phyloP scores from a whole-genome alignment of 345 rosid species.

The Sapria himalayana region DNA sequence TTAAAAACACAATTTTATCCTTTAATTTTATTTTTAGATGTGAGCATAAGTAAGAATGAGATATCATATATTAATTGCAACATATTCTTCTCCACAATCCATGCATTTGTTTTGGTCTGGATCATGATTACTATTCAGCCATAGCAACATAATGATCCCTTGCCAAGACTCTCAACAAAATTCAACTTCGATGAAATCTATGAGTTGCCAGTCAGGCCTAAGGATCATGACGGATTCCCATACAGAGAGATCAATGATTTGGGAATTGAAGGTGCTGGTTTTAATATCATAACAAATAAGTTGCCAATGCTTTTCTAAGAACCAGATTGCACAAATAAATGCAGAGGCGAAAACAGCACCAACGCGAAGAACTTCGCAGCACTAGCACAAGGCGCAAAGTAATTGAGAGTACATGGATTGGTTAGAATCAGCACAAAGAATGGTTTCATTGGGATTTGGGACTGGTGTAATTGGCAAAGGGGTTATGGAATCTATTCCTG shows the following conservation, averaged over 20 bases:
- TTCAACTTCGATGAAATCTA: slow-evolving; percentile 31
- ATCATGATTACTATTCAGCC: slow-evolving; percentile 73
- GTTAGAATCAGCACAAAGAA: slow-evolving; percentile 56
- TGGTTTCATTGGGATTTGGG: slow-evolving; percentile 69
- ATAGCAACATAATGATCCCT: slow-evolving; percentile 52
- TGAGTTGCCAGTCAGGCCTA: slow-evolving; percentile 40
- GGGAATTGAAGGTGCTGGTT: slow-evolving; percentile 26
- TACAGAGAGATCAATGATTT: slow-evolving; percentile 32
- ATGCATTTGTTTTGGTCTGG: too few species aligned
- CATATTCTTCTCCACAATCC: too few species aligned
- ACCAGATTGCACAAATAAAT: slow-evolving; percentile 54
- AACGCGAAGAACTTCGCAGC: slow-evolving; percentile 46
- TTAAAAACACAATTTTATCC: too few species aligned
- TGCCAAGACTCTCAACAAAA: slow-evolving; percentile 41
- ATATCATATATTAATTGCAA: too few species aligned
- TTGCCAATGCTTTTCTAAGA: slow-evolving; percentile 56
- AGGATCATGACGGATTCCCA: slow-evolving; percentile 42
- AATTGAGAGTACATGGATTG: slow-evolving; percentile 68
- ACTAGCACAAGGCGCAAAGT: slow-evolving; percentile 57
- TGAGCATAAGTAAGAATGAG: too few species aligned
- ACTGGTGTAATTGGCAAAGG: slow-evolving; percentile 64
- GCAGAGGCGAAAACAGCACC: slow-evolving; percentile 80
- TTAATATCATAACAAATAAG: slow-evolving; percentile 25
- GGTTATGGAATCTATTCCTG: slow-evolving; percentile 43
- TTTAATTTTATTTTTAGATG: too few species aligned